Conservation (phyloP, 208 protist genomes). For the Blechomonas ayalai region DNA sequence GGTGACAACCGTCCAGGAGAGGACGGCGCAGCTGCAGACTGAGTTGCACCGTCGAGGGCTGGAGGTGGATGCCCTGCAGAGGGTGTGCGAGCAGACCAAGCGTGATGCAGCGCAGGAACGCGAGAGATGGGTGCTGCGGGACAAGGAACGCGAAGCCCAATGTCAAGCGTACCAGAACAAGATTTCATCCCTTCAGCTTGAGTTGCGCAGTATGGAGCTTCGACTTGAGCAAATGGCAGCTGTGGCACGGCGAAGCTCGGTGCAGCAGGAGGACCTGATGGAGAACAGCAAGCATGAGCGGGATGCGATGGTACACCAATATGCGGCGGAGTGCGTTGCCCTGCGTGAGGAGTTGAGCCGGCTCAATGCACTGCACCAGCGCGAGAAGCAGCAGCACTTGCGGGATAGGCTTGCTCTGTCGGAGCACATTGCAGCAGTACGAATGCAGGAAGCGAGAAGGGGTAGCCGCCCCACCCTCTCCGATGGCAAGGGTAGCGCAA, state of each 20-base stretch:
- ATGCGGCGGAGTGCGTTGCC: conserved; percentile 12
- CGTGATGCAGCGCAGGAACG: conserved; percentile 5
- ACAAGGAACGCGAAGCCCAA: conserved; percentile 4
- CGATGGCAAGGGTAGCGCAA: too few relatives aligned
- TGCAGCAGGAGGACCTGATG: neutral
- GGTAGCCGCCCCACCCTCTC: too few relatives aligned
- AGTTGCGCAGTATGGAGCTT: conserved; percentile 17
- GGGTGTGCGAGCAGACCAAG: conserved; percentile 12
- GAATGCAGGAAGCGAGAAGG: too few relatives aligned
- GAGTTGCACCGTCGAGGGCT: conserved; percentile 2
- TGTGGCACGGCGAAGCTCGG: conserved; percentile 6
- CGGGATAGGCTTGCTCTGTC: conserved; percentile 11
- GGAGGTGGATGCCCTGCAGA: conserved; percentile 4
- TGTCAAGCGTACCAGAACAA: conserved; percentile 9
- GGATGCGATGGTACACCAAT: conserved; percentile 11
- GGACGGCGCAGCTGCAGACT: conserved; percentile 8
- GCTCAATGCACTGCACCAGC: conserved; percentile 2
- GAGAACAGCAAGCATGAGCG: conserved; percentile 10
- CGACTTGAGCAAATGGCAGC: conserved; percentile 15
- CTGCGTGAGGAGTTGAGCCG: conserved; percentile 12
- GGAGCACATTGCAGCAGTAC: conserved; percentile 13
- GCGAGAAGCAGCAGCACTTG: conserved; percentile 13
- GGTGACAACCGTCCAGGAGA: conserved; percentile 6
- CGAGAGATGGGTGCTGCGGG: neutral
- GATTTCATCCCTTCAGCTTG: conserved; percentile 12